A percentile compares a stretch with the other conserved stretches of the same genome.
These are phyloP conservation scores for Ampelocalamus luodianensis DNA, from an alignment of 176 grass and related monocot genomes.

Conservation along the genomic window DNA sequence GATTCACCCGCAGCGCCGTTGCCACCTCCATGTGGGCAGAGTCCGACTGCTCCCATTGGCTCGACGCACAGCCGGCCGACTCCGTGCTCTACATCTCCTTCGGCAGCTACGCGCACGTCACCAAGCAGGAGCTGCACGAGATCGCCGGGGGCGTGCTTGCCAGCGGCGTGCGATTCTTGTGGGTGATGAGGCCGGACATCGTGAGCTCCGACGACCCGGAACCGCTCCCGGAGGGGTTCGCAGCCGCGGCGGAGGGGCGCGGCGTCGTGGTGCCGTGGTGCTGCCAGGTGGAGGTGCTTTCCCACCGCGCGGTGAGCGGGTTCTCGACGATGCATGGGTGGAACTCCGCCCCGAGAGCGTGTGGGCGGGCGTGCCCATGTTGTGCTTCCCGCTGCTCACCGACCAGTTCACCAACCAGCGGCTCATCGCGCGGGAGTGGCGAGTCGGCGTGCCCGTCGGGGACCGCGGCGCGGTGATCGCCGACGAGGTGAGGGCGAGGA, in stretches of 20 bases:
- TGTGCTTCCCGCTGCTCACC: constrained; percentile 74
- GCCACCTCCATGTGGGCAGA: constrained; percentile 74
- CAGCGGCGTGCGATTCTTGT: constrained; percentile 66
- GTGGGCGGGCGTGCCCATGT: constrained; percentile 68
- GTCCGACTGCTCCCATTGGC: constrained; percentile 70
- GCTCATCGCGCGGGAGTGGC: constrained; percentile 56
- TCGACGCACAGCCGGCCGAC: constrained; percentile 30
- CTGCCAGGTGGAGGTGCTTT: constrained; percentile 68
- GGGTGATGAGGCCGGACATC: constrained; percentile 66
- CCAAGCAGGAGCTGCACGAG: constrained; percentile 52
- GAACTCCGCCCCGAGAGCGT: constrained; percentile 81
- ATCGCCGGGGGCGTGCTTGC: constrained; percentile 63
- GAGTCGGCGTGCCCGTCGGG: constrained; percentile 57
- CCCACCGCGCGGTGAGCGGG: constrained; percentile 46
- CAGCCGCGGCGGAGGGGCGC: not conserved
- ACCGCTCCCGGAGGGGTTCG: constrained; percentile 59
- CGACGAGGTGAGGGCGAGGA: constrained; percentile 45
- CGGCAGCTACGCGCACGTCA: constrained; percentile 69
- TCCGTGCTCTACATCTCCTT: constrained; percentile 87
- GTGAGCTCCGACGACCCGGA: constrained; percentile 69
- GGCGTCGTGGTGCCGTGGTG: constrained; percentile 79
- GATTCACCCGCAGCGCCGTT: constrained; percentile 59
- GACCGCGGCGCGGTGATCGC: constrained; percentile 45
- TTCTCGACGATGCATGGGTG: constrained; percentile 86
- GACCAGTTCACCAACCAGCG: constrained; percentile 73